These are phyloP conservation scores for Halophytophthora batemanensis DNA, from an alignment of 352 stramenopile genomes.

Conservation along the genomic window DNA sequence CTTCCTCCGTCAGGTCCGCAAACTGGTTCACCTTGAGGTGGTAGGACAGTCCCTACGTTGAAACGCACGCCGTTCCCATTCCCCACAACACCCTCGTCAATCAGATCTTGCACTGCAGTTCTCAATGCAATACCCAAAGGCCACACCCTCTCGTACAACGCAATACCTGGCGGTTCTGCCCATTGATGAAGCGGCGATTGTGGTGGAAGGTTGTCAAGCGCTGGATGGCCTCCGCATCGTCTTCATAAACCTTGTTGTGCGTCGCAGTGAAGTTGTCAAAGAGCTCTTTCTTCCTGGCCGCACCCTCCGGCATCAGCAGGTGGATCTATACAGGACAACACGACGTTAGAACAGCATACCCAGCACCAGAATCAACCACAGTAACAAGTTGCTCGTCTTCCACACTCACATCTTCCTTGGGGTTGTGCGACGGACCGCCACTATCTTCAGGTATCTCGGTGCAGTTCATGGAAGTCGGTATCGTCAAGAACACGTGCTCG, in stretches of 20 bases:
- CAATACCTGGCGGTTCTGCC: slow-evolving; percentile 74
- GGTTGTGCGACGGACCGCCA: slow-evolving; percentile 44
- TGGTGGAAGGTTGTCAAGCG: slow-evolving; percentile 73
- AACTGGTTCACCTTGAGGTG: slow-evolving; percentile 81
- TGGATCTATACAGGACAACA: slow-evolving; percentile 49
- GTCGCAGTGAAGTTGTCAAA: slow-evolving; percentile 67
- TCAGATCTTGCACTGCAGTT: background rate
- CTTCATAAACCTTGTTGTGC: slow-evolving; percentile 61
- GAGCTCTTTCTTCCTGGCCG: slow-evolving; percentile 42
- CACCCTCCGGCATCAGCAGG: slow-evolving; percentile 76
- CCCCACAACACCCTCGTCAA: background rate
- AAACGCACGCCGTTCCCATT: too few relatives aligned
- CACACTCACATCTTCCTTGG: slow-evolving; percentile 59
- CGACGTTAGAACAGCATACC: slow-evolving; percentile 1
- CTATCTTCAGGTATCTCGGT: slow-evolving; percentile 50
- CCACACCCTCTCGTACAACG: background rate
- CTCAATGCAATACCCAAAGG: background rate
- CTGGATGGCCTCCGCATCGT: slow-evolving; percentile 40
- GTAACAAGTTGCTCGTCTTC: background rate
- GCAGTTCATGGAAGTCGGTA: slow-evolving; percentile 83
- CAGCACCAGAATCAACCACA: slow-evolving; percentile 3
- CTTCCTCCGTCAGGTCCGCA: slow-evolving; percentile 73
- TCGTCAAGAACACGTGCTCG: slow-evolving; percentile 60
- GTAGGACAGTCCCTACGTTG: slow-evolving; percentile 73
- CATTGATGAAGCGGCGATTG: slow-evolving; percentile 84